These are phyloP conservation scores for Cryphonectria carpinicola DNA, from an alignment of 2,329 filamentous ascomycete species.

Conservation along the genomic window DNA sequence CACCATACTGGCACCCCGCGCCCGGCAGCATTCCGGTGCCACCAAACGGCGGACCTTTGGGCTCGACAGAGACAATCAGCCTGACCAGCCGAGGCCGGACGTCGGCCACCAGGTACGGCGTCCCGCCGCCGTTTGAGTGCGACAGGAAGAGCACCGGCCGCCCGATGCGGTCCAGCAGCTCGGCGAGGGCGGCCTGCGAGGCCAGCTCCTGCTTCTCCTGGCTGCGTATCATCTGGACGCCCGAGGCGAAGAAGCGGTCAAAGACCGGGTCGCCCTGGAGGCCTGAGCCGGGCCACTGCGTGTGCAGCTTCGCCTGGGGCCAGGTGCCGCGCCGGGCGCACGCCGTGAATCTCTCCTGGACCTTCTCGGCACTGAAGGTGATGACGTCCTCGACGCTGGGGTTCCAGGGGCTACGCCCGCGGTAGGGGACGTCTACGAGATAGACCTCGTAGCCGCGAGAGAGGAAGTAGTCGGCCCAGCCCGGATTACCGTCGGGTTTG, in stretches of 20 bases:
- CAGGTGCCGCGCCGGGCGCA: constrained; percentile 29
- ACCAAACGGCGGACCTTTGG: constrained; percentile 54
- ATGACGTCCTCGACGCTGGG: constrained; percentile 6
- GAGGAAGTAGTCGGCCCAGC: constrained; percentile 52
- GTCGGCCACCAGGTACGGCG: constrained; percentile 54
- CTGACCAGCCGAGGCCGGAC: constrained; percentile 50
- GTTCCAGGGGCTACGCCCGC: constrained; percentile 39
- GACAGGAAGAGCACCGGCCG: constrained; percentile 47
- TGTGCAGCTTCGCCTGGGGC: constrained; percentile 37
- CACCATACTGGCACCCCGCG: not conserved
- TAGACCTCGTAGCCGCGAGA: constrained; percentile 47
- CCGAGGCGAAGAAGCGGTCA: constrained; percentile 50
- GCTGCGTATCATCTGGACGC: constrained; percentile 42
- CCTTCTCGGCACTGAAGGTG: constrained; percentile 1
- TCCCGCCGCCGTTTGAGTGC: constrained; percentile 53
- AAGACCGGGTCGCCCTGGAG: constrained; percentile 51
- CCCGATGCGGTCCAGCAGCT: constrained; percentile 22
- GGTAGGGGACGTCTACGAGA: constrained; percentile 47
- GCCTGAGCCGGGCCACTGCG: constrained; percentile 47
- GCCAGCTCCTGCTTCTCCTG: constrained; percentile 37
- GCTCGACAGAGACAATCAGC: constrained; percentile 56
- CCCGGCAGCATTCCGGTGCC: not conserved
- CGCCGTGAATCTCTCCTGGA: constrained; percentile 15
- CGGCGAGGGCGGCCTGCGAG: constrained; percentile 25
- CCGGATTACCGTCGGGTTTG: constrained; percentile 50